phyloP scores from a whole-genome alignment of 2,329 filamentous ascomycete genomes.

The Aspergillus unguis region DNA sequence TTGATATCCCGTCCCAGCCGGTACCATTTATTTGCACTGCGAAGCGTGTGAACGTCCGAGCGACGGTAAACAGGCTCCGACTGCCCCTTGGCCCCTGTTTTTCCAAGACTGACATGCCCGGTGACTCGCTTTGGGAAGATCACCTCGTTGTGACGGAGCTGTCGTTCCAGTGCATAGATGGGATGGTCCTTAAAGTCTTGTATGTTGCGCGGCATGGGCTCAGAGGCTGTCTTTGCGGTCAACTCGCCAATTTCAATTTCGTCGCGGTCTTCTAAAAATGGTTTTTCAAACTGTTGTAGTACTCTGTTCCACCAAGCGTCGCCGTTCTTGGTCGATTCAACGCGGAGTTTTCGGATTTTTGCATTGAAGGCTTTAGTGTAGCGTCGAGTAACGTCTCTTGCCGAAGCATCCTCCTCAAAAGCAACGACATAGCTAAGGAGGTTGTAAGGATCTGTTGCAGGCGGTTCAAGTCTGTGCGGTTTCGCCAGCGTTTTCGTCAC shows the following conservation, averaged over 20 bases:
- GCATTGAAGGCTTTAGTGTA: constrained; percentile 87
- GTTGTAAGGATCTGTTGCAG: constrained; percentile 72
- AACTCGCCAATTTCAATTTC: constrained; percentile 81
- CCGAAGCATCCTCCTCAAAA: constrained; percentile 75
- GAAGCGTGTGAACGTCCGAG: constrained; percentile 72
- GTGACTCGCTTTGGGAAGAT: constrained; percentile 68
- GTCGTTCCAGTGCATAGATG: constrained; percentile 76
- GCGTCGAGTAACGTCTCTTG: constrained; percentile 78
- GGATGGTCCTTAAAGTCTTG: constrained; percentile 86
- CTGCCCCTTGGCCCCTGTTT: constrained; percentile 43
- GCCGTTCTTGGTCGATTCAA: constrained; percentile 64
- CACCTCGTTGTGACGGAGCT: constrained; percentile 79
- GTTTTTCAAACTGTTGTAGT: constrained; percentile 41
- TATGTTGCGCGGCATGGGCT: constrained; percentile 82
- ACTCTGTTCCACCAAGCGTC: constrained; percentile 54
- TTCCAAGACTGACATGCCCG: constrained; percentile 67
- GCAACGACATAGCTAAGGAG: constrained; percentile 78
- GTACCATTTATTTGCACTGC: constrained; percentile 87
- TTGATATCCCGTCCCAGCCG: constrained; percentile 77
- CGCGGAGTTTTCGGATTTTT: constrained; percentile 77
- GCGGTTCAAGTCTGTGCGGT: constrained; percentile 74
- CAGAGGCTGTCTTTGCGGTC: constrained; percentile 64
- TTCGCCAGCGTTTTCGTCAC: constrained; percentile 78
- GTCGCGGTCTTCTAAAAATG: constrained; percentile 62
- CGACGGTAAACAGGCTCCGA: constrained; percentile 80